Conservation (phyloP, 2,329 filamentous ascomycete genomes). For the Cytospora chrysosperma region DNA sequence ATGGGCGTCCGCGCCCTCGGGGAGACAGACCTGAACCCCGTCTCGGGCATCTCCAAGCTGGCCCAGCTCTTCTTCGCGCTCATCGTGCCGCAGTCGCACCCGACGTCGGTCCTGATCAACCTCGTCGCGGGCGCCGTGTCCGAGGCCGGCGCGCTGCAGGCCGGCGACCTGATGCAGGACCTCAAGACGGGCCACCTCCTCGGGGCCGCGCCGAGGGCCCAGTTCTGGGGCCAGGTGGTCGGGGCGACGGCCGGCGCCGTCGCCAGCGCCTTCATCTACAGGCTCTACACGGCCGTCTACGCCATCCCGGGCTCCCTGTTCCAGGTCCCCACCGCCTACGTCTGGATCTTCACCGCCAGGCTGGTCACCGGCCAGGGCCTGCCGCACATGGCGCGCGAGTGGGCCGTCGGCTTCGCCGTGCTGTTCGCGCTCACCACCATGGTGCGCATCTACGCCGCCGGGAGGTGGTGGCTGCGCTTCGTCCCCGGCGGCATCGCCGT, state of each 20-base stretch:
- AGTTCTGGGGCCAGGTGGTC: conserved; percentile 96
- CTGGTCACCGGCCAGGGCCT: conserved; percentile 89
- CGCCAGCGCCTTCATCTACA: conserved; percentile 82
- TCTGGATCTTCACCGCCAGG: conserved; percentile 96
- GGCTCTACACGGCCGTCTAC: conserved; percentile 84
- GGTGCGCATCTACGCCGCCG: conserved; percentile 59
- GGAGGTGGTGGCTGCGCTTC: conserved; percentile 66
- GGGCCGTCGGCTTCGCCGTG: conserved; percentile 70
- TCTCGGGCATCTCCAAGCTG: conserved; percentile 93
- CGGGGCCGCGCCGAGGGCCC: conserved; percentile 86
- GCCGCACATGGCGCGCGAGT: conserved; percentile 79
- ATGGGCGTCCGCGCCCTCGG: conserved; percentile 69
- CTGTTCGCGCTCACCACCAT: conserved; percentile 73
- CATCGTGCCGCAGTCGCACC: conserved; percentile 76
- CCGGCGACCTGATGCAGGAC: conserved; percentile 95
- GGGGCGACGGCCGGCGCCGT: conserved; percentile 84
- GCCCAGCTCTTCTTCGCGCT: conserved; percentile 94
- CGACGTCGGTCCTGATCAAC: conserved; percentile 91
- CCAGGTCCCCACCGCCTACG: conserved; percentile 89
- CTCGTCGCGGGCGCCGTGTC: conserved; percentile 83
- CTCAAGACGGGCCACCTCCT: conserved; percentile 94
- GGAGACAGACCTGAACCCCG: conserved; percentile 92
- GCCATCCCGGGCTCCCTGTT: conserved; percentile 85
- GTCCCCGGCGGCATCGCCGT: conserved; percentile 94
- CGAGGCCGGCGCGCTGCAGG: conserved; percentile 70